phyloP scores from a whole-genome alignment of 768 basidiomycete genomes.

The Russula sp. region DNA sequence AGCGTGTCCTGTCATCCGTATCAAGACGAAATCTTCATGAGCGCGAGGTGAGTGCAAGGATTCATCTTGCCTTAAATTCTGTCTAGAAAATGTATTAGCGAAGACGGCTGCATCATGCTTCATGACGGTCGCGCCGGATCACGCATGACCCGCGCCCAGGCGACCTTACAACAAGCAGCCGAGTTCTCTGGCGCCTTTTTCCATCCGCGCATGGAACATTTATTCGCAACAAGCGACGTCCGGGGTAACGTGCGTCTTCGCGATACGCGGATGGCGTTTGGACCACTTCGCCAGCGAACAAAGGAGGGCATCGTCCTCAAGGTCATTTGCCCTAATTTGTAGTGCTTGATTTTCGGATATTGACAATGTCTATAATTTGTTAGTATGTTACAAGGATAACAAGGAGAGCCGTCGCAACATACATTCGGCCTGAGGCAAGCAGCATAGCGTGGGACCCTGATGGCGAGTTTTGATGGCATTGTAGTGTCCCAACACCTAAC shows the following conservation, averaged over 20 bases:
- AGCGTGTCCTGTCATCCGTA: slow-evolving; percentile 57
- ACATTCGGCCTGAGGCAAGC: slow-evolving; percentile 59
- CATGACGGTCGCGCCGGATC: slow-evolving; percentile 48
- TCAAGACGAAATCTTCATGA: slow-evolving; percentile 61
- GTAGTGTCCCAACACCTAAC: background rate
- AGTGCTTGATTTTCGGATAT: slow-evolving; percentile 10
- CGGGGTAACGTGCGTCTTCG: slow-evolving; percentile 56
- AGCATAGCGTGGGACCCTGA: slow-evolving; percentile 63
- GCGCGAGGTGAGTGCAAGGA: slow-evolving; percentile 48
- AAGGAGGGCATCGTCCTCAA: slow-evolving; percentile 48
- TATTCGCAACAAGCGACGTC: slow-evolving; percentile 60
- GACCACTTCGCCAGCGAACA: slow-evolving; percentile 37
- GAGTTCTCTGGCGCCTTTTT: slow-evolving; percentile 61
- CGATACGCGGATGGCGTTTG: slow-evolving; percentile 70
- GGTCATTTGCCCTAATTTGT: slow-evolving; percentile 29
- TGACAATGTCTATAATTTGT: background rate
- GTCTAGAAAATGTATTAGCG: slow-evolving; percentile 35
- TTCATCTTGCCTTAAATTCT: background rate
- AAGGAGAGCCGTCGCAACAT: slow-evolving; percentile 31
- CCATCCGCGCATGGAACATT: slow-evolving; percentile 59
- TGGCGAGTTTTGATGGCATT: slow-evolving; percentile 35
- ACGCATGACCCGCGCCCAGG: slow-evolving; percentile 35
- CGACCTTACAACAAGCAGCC: slow-evolving; percentile 42
- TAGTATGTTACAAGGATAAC: slow-evolving; percentile 44
- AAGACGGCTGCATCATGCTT: slow-evolving; percentile 60